Conservation (phyloP, 2,329 filamentous ascomycete genomes). For the Penicillium sp. region DNA sequence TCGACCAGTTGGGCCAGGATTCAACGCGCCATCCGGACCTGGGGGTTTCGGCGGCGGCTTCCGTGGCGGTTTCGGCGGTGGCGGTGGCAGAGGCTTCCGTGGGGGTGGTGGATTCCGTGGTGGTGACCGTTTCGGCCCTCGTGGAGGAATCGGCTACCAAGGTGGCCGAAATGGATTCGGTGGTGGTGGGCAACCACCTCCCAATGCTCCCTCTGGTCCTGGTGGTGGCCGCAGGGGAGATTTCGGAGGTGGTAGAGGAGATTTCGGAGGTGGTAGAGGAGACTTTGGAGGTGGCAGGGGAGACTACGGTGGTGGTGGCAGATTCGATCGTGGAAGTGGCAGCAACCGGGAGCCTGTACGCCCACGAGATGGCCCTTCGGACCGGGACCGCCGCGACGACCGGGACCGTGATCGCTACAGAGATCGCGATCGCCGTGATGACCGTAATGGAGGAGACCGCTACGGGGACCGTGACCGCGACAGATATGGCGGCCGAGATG, state of each 20-base stretch:
- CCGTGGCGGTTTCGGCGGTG: constrained; percentile 53
- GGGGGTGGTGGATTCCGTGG: constrained; percentile 33
- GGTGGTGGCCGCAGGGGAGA: constrained; percentile 57
- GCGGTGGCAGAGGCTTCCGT: constrained; percentile 36
- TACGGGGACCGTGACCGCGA: constrained; percentile 51
- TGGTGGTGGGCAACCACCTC: constrained; percentile 49
- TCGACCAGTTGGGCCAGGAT: constrained; percentile 57
- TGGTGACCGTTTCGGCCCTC: constrained; percentile 39
- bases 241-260: constrained; percentile 46
- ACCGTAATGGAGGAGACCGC: constrained; percentile 53
- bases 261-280: constrained; percentile 35
- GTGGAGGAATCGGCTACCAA: constrained; percentile 59
- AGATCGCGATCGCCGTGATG: constrained; percentile 23
- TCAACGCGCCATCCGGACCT: constrained; percentile 5
- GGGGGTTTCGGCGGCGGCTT: constrained; percentile 59
- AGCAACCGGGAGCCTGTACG: constrained; percentile 85
- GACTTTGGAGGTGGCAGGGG: too few relatives aligned
- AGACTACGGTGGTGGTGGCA: background rate
- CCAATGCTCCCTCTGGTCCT: constrained; percentile 55
- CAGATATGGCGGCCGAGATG: constrained; percentile 33
- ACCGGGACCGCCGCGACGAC: constrained; percentile 47
- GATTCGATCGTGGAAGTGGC: constrained; percentile 62
- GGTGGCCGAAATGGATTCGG: constrained; percentile 57
- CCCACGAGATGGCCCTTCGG: constrained; percentile 61
- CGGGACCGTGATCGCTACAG: constrained; percentile 52